A percentile compares a stretch with the other conserved stretches of the same genome.
Evolutionary conservation across 2,329 filamentous ascomycete genomes (phyloP).

Genomic region (Albophoma yamanashiensis): DNA sequence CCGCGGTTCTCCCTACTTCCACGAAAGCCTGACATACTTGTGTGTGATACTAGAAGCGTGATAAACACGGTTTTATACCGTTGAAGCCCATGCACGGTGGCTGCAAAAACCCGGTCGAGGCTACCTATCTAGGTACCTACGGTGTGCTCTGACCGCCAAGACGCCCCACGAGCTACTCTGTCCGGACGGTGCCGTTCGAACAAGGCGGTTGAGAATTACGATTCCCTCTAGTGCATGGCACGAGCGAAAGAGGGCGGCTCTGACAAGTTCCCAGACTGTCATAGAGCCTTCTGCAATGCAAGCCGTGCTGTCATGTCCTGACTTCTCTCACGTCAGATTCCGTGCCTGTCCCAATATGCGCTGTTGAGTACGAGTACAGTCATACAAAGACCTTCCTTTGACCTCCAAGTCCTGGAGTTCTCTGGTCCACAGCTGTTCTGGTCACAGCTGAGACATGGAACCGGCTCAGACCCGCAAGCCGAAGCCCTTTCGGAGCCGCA

Average conservation of each 20-base stretch:
- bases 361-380: no score
- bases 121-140: background rate
- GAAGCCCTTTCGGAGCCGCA: background rate
- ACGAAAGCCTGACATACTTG: background rate
- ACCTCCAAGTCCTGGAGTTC: no score
- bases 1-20: background rate
- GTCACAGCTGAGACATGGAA: background rate
- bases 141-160: background rate
- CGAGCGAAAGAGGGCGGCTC: no score
- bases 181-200: no score
- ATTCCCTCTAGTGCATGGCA: background rate
- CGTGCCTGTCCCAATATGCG: no score
- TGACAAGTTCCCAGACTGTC: no score
- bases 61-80: background rate
- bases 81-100: background rate
- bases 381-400: no score
- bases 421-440: background rate
- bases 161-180: no score
- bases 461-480: no score
- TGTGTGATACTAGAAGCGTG: background rate
- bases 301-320: background rate
- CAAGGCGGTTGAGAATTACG: no score
- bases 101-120: background rate
- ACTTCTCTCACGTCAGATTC: no score
- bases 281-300: background rate